Conservation (phyloP, 208 protist species). For the Leptomonas pyrrhocoris region DNA sequence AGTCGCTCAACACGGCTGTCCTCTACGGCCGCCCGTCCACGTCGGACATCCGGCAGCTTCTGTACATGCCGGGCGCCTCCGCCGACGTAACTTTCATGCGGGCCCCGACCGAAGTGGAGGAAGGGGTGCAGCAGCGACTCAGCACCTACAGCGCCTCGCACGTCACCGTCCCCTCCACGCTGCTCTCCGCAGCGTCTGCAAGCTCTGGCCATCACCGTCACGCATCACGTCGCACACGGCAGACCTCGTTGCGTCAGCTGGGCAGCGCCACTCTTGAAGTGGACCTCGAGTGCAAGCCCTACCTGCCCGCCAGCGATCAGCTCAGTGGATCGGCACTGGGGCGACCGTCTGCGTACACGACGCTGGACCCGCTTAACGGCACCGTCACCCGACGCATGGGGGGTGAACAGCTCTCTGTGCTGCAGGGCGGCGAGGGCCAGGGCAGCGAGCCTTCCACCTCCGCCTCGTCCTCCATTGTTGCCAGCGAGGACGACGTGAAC, state of each 20-base stretch:
- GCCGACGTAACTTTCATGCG: constrained; percentile 10
- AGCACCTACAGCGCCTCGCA: constrained; percentile 28
- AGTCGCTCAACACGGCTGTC: constrained; percentile 12
- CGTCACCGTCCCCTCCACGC: constrained; percentile 7
- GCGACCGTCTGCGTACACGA: constrained; percentile 45
- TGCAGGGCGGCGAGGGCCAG: constrained; percentile 1
- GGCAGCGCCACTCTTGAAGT: constrained; percentile 36
- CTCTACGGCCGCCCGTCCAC: constrained; percentile 4
- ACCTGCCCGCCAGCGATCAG: constrained; percentile 54
- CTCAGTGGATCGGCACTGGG: constrained; percentile 69
- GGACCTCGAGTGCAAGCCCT: constrained; percentile 22
- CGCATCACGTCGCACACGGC: constrained; percentile 2
- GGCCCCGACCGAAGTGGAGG: constrained; percentile 22
- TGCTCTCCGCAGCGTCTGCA: not conserved
- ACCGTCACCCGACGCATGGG: constrained; percentile 29
- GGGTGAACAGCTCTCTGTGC: constrained; percentile 15
- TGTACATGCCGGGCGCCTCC: constrained; percentile 8
- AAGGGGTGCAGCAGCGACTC: constrained; percentile 35
- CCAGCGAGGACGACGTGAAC: constrained; percentile 35
- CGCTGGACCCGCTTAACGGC: constrained; percentile 31
- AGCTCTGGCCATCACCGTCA: not conserved
- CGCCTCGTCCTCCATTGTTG: constrained; percentile 4
- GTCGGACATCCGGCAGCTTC: constrained; percentile 9
- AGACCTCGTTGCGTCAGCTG: constrained; percentile 47
- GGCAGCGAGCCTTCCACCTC: not conserved